Evolutionary conservation across 768 basidiomycete species (phyloP).

Genomic region (Xerocomellus chrysenteron): DNA sequence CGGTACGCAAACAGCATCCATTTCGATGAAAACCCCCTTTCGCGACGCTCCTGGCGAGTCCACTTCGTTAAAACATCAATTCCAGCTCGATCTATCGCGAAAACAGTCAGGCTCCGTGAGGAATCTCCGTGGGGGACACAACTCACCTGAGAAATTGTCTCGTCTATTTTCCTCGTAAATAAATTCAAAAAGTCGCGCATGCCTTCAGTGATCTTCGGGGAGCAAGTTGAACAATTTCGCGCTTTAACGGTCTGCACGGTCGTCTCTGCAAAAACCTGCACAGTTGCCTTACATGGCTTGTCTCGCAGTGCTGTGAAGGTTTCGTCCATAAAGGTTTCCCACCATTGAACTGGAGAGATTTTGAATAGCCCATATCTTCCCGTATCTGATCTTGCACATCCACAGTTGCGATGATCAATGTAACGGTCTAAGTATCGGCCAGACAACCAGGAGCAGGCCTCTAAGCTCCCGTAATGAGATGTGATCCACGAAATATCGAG

Average conservation of each 20-base stretch:
- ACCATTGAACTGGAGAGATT: not conserved
- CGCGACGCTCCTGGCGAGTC: not conserved
- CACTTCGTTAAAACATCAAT: not conserved
- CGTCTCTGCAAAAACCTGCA: not conserved
- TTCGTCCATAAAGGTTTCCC: not conserved
- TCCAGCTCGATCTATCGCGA: conserved; percentile 9
- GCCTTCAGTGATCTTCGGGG: not conserved
- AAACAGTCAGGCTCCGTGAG: not conserved
- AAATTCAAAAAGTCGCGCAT: too few species aligned
- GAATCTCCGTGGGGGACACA: not conserved
- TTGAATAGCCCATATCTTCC: not conserved
- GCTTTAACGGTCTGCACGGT: not conserved
- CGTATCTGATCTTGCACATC: too few species aligned
- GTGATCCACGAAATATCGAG: not conserved
- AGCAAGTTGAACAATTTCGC: not conserved
- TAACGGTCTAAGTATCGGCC: too few species aligned
- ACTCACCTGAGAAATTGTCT: conserved; percentile 9
- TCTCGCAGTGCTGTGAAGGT: not conserved
- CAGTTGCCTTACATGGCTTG: not conserved
- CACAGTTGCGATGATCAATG: too few species aligned
- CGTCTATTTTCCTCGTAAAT: conserved; percentile 9
- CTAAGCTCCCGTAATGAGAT: not conserved
- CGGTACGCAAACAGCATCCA: not conserved
- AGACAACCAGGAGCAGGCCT: not conserved
- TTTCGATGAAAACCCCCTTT: not conserved